Conservation (phyloP, 108 stramenopile genomes). For the Conticribra weissflogii region DNA sequence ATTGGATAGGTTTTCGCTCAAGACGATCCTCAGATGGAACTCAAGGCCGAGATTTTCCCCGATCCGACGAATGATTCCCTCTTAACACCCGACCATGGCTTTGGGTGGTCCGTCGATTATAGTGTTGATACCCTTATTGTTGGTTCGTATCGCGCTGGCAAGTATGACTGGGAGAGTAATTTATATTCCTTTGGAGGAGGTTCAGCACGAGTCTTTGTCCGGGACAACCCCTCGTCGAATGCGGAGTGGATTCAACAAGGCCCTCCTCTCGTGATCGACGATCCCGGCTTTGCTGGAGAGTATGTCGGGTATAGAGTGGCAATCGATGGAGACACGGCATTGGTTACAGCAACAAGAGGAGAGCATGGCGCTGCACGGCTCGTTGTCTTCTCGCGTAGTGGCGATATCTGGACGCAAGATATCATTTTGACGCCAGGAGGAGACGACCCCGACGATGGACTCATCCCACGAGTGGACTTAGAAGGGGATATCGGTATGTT, state of each 20-base stretch:
- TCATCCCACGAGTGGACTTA: constrained; percentile 1
- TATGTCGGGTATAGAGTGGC: constrained; percentile 10
- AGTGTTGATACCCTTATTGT: constrained; percentile 16
- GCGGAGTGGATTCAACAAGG: constrained; percentile 14
- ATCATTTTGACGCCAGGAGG: neutral
- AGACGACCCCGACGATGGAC: no score
- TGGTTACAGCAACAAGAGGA: constrained; percentile 5
- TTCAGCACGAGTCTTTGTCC: constrained; percentile 11
- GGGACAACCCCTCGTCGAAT: neutral
- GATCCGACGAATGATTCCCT: neutral
- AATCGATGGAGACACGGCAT: constrained; percentile 15
- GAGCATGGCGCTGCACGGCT: neutral
- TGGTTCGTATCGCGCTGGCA: no score
- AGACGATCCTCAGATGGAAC: no score
- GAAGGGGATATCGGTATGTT: neutral
- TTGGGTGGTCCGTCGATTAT: constrained; percentile 12
- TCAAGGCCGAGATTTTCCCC: neutral
- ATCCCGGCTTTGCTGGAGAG: neutral
- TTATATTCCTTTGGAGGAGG: neutral
- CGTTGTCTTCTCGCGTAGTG: constrained; percentile 11
- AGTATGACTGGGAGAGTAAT: neutral
- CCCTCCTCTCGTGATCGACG: constrained; percentile 2
- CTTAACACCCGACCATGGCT: neutral
- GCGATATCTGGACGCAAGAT: neutral
- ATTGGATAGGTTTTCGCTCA: no score